Percentiles rank a stretch among this genome's conserved stretches.
These are phyloP conservation scores for Perkinsus olseni DNA, from an alignment of 169 alveolate genomes.

Conservation along the genomic window DNA sequence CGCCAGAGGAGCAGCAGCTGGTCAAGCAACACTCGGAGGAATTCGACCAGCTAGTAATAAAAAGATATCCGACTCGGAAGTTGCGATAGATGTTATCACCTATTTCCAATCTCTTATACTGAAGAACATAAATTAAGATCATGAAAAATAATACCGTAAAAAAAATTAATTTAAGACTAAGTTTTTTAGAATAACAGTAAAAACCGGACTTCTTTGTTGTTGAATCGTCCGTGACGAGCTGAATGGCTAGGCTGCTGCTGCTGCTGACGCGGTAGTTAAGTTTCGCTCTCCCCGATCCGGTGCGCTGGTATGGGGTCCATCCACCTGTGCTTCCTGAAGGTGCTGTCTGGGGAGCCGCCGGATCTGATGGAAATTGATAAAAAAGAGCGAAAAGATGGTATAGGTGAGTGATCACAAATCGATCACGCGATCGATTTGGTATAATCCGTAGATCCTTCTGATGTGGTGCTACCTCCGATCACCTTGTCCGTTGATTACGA, in stretches of 20 bases:
- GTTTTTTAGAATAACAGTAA: too few relatives aligned
- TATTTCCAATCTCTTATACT: neutral
- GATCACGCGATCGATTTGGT: neutral
- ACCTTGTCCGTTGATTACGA: neutral
- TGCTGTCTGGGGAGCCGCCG: neutral
- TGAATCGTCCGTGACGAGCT: too few relatives aligned
- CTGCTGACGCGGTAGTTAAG: too few relatives aligned
- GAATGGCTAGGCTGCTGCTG: too few relatives aligned
- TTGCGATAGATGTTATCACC: neutral
- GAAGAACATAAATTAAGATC: neutral
- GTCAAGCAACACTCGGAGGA: neutral
- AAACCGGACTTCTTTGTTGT: too few relatives aligned
- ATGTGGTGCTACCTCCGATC: neutral
- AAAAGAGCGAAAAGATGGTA: neutral
- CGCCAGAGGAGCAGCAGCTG: neutral
- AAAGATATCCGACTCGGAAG: neutral
- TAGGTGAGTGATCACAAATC: neutral
- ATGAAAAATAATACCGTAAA: too few relatives aligned
- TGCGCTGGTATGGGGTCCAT: too few relatives aligned
- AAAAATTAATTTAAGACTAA: too few relatives aligned
- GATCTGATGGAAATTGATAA: neutral
- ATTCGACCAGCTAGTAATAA: neutral
- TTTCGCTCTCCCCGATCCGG: too few relatives aligned
- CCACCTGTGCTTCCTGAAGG: neutral
- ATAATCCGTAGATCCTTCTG: neutral